Percentiles rank a stretch among this genome's conserved stretches.
Evolutionary conservation across 495 filamentous ascomycete genomes (phyloP).

Genomic region (Xylaria acuta): DNA sequence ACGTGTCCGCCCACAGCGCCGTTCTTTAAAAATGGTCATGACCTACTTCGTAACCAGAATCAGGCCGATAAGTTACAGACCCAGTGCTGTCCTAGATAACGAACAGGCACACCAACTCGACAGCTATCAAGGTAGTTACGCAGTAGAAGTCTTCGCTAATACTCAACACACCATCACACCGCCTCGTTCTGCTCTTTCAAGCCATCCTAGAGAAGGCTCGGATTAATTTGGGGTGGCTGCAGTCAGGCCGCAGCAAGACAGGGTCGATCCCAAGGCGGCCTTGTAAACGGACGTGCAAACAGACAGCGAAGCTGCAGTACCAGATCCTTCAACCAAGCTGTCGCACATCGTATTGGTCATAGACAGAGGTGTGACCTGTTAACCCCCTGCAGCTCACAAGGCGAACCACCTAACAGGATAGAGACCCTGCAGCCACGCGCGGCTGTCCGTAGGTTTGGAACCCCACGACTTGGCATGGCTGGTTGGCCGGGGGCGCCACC

Average conservation of each 20-base stretch:
- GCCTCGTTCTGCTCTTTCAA: neutral
- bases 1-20: neutral
- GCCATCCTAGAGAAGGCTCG: neutral
- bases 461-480: constrained; percentile 2
- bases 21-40: no score
- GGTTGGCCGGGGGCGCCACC: neutral
- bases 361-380: neutral
- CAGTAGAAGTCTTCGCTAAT: neutral
- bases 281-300: neutral
- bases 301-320: neutral
- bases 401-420: neutral
- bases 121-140: neutral
- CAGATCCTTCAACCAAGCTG: neutral
- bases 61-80: neutral
- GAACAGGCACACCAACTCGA: neutral
- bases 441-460: neutral
- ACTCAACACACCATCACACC: neutral
- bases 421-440: constrained; percentile 2
- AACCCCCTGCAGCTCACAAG: neutral
- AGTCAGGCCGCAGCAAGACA: neutral
- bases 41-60: no score
- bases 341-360: neutral
- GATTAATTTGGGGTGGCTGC: neutral
- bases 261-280: neutral
- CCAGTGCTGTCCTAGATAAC: neutral